Percentiles rank a stretch among this genome's conserved stretches.
Evolutionary conservation across 108 stramenopile genomes (phyloP).

Genomic region (Cyclotella sp.): DNA sequence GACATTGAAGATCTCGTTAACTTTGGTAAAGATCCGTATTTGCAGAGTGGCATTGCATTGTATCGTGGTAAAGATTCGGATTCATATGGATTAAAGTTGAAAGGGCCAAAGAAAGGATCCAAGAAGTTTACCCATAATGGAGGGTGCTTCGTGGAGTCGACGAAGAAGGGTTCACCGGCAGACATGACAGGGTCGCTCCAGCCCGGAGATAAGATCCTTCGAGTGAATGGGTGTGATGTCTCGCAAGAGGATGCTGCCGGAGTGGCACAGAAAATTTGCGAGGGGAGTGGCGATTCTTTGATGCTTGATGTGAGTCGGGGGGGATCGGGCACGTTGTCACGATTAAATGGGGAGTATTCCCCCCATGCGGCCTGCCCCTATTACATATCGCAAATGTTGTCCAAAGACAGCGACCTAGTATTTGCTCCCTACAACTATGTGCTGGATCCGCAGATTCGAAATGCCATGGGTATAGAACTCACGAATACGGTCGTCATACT

Average conservation of each 20-base stretch:
- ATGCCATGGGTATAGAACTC: slow-evolving; percentile 65
- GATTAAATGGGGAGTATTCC: slow-evolving; percentile 50
- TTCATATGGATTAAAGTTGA: slow-evolving; percentile 58
- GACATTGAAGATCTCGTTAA: slow-evolving; percentile 82
- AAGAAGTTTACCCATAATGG: not conserved
- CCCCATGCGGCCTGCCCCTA: slow-evolving; percentile 86
- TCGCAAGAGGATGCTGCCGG: slow-evolving; percentile 19
- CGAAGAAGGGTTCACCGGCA: slow-evolving; percentile 39
- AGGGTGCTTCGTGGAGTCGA: slow-evolving; percentile 30
- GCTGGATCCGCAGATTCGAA: slow-evolving; percentile 84
- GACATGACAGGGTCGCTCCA: slow-evolving; percentile 48
- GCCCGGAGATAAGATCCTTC: slow-evolving; percentile 57
- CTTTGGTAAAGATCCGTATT: slow-evolving; percentile 70
- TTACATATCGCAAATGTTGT: slow-evolving; percentile 72
- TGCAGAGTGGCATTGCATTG: slow-evolving; percentile 59
- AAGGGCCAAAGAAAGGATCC: not conserved
- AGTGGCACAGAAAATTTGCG: slow-evolving; percentile 37
- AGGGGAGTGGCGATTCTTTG: slow-evolving; percentile 50
- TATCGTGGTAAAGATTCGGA: slow-evolving; percentile 53
- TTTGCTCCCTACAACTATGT: slow-evolving; percentile 97
- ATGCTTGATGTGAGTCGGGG: slow-evolving; percentile 56
- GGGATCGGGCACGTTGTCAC: slow-evolving; percentile 22
- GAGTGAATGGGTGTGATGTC: slow-evolving; percentile 60
- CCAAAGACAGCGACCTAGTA: slow-evolving; percentile 84
- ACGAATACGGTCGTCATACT: slow-evolving; percentile 89